These are phyloP conservation scores for Suillus discolor DNA, from an alignment of 768 basidiomycete species.

Conservation along the genomic window DNA sequence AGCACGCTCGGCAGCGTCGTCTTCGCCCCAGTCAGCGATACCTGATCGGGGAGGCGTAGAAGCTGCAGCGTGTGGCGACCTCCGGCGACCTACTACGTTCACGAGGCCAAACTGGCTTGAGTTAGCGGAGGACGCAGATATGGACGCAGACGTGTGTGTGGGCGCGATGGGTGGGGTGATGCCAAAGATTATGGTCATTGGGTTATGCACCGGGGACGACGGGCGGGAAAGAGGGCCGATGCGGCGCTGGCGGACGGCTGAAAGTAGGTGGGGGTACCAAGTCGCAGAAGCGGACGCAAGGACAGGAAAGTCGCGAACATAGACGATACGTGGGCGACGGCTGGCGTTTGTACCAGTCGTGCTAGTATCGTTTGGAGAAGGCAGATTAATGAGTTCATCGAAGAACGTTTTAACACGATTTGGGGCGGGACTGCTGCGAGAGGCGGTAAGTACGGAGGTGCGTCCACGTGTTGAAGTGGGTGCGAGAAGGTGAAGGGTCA, in stretches of 20 bases:
- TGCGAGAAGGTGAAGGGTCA: constrained; percentile 50
- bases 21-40: constrained; percentile 65
- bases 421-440: constrained; percentile 47
- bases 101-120: constrained; percentile 38
- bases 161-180: constrained; percentile 73
- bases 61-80: constrained; percentile 33
- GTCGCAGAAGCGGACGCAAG: constrained; percentile 68
- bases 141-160: neutral
- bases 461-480: constrained; percentile 38
- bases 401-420: constrained; percentile 73
- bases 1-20: constrained; percentile 62
- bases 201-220: constrained; percentile 61
- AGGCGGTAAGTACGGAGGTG: constrained; percentile 36
- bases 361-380: constrained; percentile 34
- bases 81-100: constrained; percentile 49
- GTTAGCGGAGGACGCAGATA: constrained; percentile 26
- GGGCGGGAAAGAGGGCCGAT: constrained; percentile 62
- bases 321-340: constrained; percentile 70
- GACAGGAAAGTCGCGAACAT: constrained; percentile 80
- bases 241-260: constrained; percentile 77
- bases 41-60: constrained; percentile 36
- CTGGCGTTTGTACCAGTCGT: constrained; percentile 24
- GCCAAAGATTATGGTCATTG: constrained; percentile 87
- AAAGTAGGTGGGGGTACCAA: constrained; percentile 83
- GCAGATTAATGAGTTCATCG: constrained; percentile 73